Percentiles rank a stretch among this genome's conserved stretches.
phyloP scores from a whole-genome alignment of 345 rosid genomes.

The Eucalyptus curtisii region DNA sequence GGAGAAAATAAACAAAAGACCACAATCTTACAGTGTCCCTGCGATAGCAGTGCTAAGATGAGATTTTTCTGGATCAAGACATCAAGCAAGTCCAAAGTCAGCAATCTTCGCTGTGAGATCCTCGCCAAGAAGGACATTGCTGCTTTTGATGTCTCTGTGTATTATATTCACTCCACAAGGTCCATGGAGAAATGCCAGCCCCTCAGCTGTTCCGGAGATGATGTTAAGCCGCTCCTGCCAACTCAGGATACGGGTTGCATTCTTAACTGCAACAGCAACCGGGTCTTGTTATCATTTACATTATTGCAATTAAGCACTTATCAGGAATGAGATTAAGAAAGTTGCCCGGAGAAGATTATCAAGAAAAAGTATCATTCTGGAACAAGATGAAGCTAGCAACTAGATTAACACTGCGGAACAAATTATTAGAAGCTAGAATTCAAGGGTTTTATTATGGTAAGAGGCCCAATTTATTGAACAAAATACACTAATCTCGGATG shows the following conservation, averaged over 20 bases:
- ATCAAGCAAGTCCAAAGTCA: constrained; percentile 6
- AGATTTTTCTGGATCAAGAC: background rate
- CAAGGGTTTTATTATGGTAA: background rate
- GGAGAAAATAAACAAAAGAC: background rate
- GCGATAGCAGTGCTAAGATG: constrained; percentile 11
- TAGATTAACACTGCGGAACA: background rate
- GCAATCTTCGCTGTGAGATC: constrained; percentile 4
- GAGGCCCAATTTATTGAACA: background rate
- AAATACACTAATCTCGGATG: background rate
- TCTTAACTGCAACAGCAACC: background rate
- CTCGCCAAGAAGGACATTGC: constrained; percentile 5
- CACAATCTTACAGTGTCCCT: constrained; percentile 4
- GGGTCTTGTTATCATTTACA: background rate
- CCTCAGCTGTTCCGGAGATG: constrained; percentile 4
- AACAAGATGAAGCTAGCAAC: background rate
- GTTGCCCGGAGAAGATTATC: background rate
- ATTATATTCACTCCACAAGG: background rate
- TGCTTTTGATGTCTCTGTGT: constrained; percentile 6
- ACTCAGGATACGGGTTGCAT: background rate
- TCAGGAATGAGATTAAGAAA: no score
- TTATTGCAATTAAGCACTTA: background rate
- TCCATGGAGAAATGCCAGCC: constrained; percentile 2
- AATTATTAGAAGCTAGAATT: background rate
- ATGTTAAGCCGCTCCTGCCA: constrained; percentile 1
- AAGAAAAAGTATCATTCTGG: background rate